Evolutionary conservation across 768 basidiomycete species (phyloP).

Genomic region (Lyophyllum atratum): DNA sequence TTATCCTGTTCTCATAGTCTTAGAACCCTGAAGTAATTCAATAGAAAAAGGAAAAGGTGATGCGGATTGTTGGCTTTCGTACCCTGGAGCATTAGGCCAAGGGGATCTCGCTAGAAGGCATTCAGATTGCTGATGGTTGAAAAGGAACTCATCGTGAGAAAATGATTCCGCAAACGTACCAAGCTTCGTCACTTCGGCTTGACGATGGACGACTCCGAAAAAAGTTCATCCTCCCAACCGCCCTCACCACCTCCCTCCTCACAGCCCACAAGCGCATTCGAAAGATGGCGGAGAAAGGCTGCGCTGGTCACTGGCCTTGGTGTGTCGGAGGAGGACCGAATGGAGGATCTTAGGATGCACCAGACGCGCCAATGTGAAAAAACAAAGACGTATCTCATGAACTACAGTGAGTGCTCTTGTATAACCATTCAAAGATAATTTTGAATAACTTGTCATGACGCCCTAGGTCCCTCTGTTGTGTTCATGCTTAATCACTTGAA

Average conservation of each 20-base stretch:
- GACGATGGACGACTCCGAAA: conserved; percentile 20
- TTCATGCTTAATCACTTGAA: conserved; percentile 94
- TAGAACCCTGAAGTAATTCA: background rate
- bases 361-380: conserved; percentile 59
- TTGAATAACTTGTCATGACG: conserved; percentile 4
- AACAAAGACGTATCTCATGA: conserved; percentile 68
- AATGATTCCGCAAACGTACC: conserved; percentile 16
- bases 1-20: background rate
- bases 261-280: conserved; percentile 39
- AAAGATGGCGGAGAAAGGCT: conserved; percentile 49
- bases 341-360: conserved; percentile 36
- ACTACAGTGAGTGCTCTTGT: conserved; percentile 56
- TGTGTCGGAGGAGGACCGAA: conserved; percentile 46
- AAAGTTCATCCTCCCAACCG: conserved; percentile 18
- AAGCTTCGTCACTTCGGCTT: conserved; percentile 3
- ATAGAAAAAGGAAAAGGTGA: background rate
- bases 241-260: conserved; percentile 19
- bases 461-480: conserved; percentile 76
- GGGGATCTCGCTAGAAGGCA: background rate
- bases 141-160: conserved; percentile 16
- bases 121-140: background rate
- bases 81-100: background rate
- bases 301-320: conserved; percentile 51
- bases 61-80: background rate
- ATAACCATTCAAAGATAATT: conserved; percentile 7